Conservation (phyloP, 2,329 filamentous ascomycete genomes). For the Neodidymelliopsis sp. region DNA sequence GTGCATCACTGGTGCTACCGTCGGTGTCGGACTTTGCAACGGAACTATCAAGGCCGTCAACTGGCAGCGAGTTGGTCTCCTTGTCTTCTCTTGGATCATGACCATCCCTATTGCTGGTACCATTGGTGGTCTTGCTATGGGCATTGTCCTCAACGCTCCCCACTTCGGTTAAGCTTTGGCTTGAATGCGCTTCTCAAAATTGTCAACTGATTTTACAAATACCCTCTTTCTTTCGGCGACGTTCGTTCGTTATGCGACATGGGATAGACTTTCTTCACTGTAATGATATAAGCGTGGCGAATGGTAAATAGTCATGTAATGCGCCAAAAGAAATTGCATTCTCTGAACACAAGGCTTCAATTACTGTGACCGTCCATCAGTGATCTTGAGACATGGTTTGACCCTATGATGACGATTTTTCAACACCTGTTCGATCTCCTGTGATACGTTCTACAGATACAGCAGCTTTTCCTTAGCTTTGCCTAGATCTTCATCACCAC, state of each 20-base stretch:
- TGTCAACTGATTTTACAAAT: constrained; percentile 11
- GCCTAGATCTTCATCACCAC: too few species aligned
- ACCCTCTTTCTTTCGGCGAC: constrained; percentile 18
- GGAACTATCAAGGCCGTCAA: constrained; percentile 76
- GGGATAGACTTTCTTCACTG: constrained; percentile 9
- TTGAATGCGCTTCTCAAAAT: constrained; percentile 9
- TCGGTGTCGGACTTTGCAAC: constrained; percentile 81
- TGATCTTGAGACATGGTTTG: background rate
- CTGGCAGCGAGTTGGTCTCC: constrained; percentile 71
- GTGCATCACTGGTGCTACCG: constrained; percentile 82
- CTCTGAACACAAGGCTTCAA: background rate
- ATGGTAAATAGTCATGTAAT: constrained; percentile 4
- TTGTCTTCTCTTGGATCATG: constrained; percentile 72
- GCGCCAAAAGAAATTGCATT: constrained; percentile 1
- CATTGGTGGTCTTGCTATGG: constrained; percentile 57
- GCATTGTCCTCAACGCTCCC: constrained; percentile 65
- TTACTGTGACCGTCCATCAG: background rate
- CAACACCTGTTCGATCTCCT: background rate
- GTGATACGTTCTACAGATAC: too few species aligned
- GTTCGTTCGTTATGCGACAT: constrained; percentile 9
- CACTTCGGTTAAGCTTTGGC: constrained; percentile 52
- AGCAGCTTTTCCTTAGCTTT: too few species aligned
- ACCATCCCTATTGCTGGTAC: constrained; percentile 69
- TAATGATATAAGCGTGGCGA: constrained; percentile 6
- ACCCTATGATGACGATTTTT: background rate